Conservation (phyloP, 179 eudicot genomes). For the Amaranthus tricolor region DNA sequence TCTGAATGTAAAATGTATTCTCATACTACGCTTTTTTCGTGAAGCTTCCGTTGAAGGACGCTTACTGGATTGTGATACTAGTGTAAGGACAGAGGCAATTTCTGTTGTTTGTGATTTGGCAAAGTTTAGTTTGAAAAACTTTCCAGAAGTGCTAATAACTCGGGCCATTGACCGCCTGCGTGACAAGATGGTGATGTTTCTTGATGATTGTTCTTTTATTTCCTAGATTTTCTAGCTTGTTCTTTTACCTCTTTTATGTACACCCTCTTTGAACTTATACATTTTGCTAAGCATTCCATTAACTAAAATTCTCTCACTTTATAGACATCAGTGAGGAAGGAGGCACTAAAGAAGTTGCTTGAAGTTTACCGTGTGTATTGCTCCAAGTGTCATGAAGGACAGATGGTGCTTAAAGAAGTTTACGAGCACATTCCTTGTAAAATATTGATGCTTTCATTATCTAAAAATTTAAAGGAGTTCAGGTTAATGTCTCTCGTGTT, state of each 20-base stretch:
- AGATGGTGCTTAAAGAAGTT: slow-evolving; percentile 37
- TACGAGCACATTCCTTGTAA: slow-evolving; percentile 87
- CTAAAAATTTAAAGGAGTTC: slow-evolving; percentile 72
- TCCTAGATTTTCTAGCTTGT: not conserved
- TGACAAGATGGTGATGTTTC: slow-evolving; percentile 75
- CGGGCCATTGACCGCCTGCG: slow-evolving; percentile 74
- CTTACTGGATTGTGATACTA: slow-evolving; percentile 80
- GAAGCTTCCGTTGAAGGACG: slow-evolving; percentile 81
- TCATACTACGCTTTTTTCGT: slow-evolving; percentile 9
- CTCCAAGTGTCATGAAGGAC: slow-evolving; percentile 55
- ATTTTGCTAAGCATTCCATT: not conserved
- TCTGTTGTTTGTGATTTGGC: slow-evolving; percentile 75
- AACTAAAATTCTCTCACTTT: slow-evolving; percentile 18
- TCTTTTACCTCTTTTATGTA: not conserved
- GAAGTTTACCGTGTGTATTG: slow-evolving; percentile 85
- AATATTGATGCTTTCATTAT: slow-evolving; percentile 74
- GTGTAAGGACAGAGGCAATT: slow-evolving; percentile 80
- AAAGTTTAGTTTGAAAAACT: slow-evolving; percentile 40
- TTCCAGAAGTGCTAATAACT: slow-evolving; percentile 50
- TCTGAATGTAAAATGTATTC: not conserved
- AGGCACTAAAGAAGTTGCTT: slow-evolving; percentile 64
- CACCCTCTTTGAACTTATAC: not conserved
- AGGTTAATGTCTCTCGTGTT: slow-evolving; percentile 41
- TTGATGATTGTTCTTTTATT: slow-evolving; percentile 12
- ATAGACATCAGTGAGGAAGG: slow-evolving; percentile 80